Conservation (phyloP, 306 rosid genomes). For the Cucumis cinereus region DNA sequence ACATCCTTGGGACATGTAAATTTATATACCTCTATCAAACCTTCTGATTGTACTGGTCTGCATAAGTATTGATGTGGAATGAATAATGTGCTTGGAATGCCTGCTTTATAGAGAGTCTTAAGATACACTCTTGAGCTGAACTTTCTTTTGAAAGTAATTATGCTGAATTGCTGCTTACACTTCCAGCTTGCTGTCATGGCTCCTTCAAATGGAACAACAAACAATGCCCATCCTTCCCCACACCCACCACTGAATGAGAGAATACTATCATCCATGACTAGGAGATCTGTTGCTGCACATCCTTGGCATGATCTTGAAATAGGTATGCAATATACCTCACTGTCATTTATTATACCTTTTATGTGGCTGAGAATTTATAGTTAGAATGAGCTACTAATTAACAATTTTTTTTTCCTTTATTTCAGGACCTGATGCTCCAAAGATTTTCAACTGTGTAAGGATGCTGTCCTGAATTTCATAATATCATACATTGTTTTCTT, state of each 20-base stretch:
- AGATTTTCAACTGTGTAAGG: slow-evolving; percentile 81
- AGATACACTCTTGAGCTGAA: background rate
- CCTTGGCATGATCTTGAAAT: slow-evolving; percentile 99
- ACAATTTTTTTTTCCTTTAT: slow-evolving; percentile 3
- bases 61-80: background rate
- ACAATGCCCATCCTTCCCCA: slow-evolving; percentile 25
- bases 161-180: background rate
- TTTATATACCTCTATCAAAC: background rate
- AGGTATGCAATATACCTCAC: slow-evolving; percentile 29
- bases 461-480: background rate
- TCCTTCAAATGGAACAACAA: slow-evolving; percentile 33
- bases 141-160: background rate
- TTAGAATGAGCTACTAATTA: background rate
- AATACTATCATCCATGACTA: slow-evolving; percentile 84
- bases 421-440: slow-evolving; percentile 93
- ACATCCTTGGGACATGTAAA: background rate
- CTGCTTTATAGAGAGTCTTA: background rate
- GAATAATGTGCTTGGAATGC: background rate
- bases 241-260: slow-evolving; percentile 88
- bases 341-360: background rate
- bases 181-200: slow-evolving; percentile 34
- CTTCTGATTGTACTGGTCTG: background rate
- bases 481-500: background rate
- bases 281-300: slow-evolving; percentile 94
- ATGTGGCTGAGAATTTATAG: background rate